Evolutionary conservation across 2,329 filamentous ascomycete genomes (phyloP).

Genomic region (Calonectria pseudoturangicola): DNA sequence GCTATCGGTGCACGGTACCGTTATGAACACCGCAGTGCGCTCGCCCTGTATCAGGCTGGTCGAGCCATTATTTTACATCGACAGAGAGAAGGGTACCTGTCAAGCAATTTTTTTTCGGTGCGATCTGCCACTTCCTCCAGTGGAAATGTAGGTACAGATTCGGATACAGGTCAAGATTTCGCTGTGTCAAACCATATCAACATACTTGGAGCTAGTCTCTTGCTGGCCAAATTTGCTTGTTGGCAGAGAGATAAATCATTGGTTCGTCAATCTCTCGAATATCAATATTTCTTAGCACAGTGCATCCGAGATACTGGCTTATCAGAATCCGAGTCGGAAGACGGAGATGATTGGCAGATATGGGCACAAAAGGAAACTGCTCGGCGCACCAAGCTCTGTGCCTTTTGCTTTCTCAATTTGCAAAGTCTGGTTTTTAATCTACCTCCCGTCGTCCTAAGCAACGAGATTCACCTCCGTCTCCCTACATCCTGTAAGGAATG

Average conservation of each 20-base stretch:
- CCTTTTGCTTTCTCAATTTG: conserved; percentile 7
- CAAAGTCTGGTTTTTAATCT: conserved; percentile 1
- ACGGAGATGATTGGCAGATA: conserved; percentile 1
- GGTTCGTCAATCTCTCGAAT: conserved; percentile 1
- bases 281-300: conserved; percentile 5
- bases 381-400: neutral
- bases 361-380: conserved; percentile 15
- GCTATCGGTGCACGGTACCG: neutral
- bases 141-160: neutral
- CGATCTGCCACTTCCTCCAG: neutral
- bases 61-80: neutral
- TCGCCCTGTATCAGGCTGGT: neutral
- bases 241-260: conserved; percentile 10
- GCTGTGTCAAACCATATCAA: neutral
- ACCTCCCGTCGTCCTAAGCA: neutral
- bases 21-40: neutral
- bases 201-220: neutral
- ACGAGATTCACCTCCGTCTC: conserved; percentile 3
- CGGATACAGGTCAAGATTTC: neutral
- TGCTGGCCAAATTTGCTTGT: neutral
- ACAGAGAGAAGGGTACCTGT: neutral
- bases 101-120: neutral
- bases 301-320: neutral
- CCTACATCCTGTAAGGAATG: neutral
- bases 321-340: neutral